Base-by-base conservation (phyloP, 352 stramenopile species). In the Phytophthora tubulina region DNA sequence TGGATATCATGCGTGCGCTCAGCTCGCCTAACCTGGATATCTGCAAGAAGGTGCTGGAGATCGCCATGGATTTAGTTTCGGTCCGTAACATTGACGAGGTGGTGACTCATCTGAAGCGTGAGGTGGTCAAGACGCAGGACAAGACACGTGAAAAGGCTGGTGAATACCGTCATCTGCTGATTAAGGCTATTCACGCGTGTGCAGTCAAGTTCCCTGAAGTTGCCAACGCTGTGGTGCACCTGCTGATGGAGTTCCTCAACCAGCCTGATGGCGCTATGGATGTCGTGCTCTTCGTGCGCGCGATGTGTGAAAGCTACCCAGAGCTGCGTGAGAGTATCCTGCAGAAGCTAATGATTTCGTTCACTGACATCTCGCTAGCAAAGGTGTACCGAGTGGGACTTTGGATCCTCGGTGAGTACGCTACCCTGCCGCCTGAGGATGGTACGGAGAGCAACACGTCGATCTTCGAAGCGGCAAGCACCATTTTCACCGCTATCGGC, bases 181-280 rank as follows among this genome's bases (percentile, higher is more conserved):
- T 99, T 61, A 91, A 97, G 51, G 92, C 97, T 30, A 99, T 99
- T 80, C 98, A 99, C 80, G 80, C 84, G 44, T 99, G 98, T 75
- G 98, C 98, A 10, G 95, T 99, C 63, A 96, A 97, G 65, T 99
- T 99, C 80, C 97, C 98, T 4, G 92, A 99, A 57, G 96, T 99
- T 62, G 98, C 98, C 14, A 97, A 98, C 62, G 93, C 94, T 67
- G 98, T 99, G 21, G 97, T 99, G 36, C 95, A 99, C 59, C 81
- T 99, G 54, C 85, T 99, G n/a, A 99, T 99, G 94, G 98, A 99
- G 74, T 99, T 99, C 74, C 76, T 99, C 17, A 96, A 91, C 76
- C 72, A 78, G 13, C 96, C 85, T 52, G 97, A 99, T 73, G 97
- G 97, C 21, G 98, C 96, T 8, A 98, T 99, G 85, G 97, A 99